phyloP scores from a whole-genome alignment of 495 filamentous ascomycete species.

The Penicillium macrosclerotiorum region DNA sequence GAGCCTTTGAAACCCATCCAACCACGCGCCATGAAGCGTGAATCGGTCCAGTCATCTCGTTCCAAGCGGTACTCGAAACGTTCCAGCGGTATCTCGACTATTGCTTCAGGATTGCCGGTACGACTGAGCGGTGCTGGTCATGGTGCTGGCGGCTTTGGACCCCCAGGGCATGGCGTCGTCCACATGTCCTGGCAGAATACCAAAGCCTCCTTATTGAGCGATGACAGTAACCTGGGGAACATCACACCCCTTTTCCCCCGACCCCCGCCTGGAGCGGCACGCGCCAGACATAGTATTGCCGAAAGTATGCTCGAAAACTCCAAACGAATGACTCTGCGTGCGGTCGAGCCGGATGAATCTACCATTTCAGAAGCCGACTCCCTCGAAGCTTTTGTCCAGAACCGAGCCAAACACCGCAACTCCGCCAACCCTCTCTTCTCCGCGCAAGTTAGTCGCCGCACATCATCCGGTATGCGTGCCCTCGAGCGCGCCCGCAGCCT shows the following conservation, averaged over 20 bases:
- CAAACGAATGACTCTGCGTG: constrained; percentile 34
- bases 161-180: constrained; percentile 43
- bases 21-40: constrained; percentile 41
- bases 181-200: constrained; percentile 50
- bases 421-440: constrained; percentile 46
- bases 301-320: constrained; percentile 31
- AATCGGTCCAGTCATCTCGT: constrained; percentile 39
- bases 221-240: constrained; percentile 37
- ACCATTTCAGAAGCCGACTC: constrained; percentile 43
- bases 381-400: constrained; percentile 45
- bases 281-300: constrained; percentile 29
- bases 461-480: constrained; percentile 35
- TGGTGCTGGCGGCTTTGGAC: constrained; percentile 49
- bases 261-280: constrained; percentile 31
- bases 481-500: constrained; percentile 37
- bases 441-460: constrained; percentile 35
- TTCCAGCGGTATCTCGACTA: constrained; percentile 42
- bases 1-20: constrained; percentile 43
- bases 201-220: constrained; percentile 35
- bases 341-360: constrained; percentile 35
- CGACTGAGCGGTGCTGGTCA: constrained; percentile 48
- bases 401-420: constrained; percentile 42
- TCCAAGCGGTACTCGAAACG: constrained; percentile 44
- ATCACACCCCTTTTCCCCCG: constrained; percentile 41
- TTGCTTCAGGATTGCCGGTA: constrained; percentile 38